phyloP scores from a whole-genome alignment of 1,284 basidiomycete genomes.

The Bjerkandera adusta region DNA sequence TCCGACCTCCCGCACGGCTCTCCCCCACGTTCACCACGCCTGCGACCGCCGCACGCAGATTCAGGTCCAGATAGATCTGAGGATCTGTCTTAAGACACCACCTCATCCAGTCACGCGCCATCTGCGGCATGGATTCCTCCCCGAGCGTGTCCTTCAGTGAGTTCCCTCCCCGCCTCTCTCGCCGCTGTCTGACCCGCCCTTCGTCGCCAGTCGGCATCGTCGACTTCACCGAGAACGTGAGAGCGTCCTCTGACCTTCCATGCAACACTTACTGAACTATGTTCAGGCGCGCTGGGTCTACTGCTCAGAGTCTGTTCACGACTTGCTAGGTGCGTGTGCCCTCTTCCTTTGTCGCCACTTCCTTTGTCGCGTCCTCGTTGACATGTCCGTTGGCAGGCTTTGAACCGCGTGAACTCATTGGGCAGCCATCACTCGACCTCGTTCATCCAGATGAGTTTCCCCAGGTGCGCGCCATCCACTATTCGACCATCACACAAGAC shows the following conservation, averaged over 20 bases:
- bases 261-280: conserved; percentile 15
- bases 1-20: neutral
- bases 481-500: conserved; percentile 70
- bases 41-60: neutral
- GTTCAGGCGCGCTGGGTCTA: conserved; percentile 61
- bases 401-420: conserved; percentile 67
- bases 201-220: conserved; percentile 73
- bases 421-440: conserved; percentile 62
- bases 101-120: neutral
- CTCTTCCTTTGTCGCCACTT: conserved; percentile 1
- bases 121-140: conserved; percentile 35
- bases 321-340: conserved; percentile 56
- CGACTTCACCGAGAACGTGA: conserved; percentile 69
- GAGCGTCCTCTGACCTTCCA: conserved; percentile 11
- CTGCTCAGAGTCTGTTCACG: conserved; percentile 65
- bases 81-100: neutral
- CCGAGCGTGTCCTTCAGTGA: conserved; percentile 70
- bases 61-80: too few species aligned
- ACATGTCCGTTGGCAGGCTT: conserved; percentile 50
- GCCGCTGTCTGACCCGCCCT: neutral
- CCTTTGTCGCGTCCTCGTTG: conserved; percentile 1
- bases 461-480: conserved; percentile 61
- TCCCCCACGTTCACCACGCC: neutral
- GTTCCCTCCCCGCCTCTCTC: conserved; percentile 26
- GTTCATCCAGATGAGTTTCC: conserved; percentile 75